Percentiles rank a stretch among this genome's conserved stretches.
These are phyloP conservation scores for Berkeleyomyces rouxiae DNA, from an alignment of 2,329 filamentous ascomycete species.

Conservation along the genomic window DNA sequence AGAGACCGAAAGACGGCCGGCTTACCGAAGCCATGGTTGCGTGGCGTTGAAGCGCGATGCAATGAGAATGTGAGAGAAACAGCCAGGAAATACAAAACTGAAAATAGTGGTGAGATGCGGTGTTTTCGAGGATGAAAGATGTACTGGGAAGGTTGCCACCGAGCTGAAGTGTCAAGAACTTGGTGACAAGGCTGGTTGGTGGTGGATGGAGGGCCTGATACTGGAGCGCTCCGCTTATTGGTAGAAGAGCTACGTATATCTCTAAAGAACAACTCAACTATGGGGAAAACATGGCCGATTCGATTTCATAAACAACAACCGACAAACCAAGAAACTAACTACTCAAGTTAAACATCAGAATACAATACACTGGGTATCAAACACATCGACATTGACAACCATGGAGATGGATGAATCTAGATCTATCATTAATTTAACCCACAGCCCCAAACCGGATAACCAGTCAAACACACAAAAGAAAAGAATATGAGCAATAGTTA, in stretches of 20 bases:
- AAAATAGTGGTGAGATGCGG: not conserved
- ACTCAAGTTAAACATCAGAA: not conserved
- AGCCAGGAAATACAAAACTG: not conserved
- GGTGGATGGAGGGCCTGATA: not conserved
- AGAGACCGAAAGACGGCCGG: not conserved
- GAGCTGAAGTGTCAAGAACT: not conserved
- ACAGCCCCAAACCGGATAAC: not conserved
- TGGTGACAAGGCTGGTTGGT: not conserved
- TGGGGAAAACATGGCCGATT: not conserved
- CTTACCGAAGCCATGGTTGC: slow-evolving; percentile 11
- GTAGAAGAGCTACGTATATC: not conserved
- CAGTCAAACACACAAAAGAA: not conserved
- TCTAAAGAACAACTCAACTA: not conserved
- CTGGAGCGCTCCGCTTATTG: not conserved
- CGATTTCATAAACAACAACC: no score
- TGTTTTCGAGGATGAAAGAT: not conserved
- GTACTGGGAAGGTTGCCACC: not conserved
- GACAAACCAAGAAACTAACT: no score
- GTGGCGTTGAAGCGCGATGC: not conserved
- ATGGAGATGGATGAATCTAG: not conserved
- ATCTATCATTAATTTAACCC: not conserved
- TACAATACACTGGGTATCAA: not conserved
- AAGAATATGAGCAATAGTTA: slow-evolving; percentile 17
- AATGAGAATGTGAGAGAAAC: not conserved
- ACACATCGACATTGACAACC: not conserved